A percentile compares a stretch with the other conserved stretches of the same genome.
Conservation (phyloP, 2,329 filamentous ascomycete species). For the Botrytis cinerea region DNA sequence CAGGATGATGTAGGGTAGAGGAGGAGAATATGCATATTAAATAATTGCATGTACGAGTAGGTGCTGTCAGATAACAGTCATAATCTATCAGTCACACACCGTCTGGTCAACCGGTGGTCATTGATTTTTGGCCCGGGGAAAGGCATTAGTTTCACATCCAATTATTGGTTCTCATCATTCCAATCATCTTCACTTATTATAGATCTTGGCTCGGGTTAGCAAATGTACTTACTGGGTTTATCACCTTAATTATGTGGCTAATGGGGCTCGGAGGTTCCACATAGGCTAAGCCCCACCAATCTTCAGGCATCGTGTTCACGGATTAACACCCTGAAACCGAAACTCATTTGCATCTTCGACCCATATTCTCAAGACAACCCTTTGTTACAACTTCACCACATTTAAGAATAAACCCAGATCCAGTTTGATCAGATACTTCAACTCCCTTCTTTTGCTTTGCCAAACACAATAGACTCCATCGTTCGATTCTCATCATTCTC, state of each 20-base stretch:
- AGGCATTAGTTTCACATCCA: background rate
- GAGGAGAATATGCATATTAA: background rate
- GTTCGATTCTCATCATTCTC: background rate
- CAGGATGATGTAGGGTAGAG: background rate
- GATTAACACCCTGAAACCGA: slow-evolving; percentile 16
- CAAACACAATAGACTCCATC: background rate
- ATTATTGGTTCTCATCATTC: slow-evolving; percentile 5
- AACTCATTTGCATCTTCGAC: slow-evolving; percentile 20
- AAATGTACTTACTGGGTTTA: background rate
- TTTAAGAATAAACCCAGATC: background rate
- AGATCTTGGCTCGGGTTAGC: background rate
- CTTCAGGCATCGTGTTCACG: slow-evolving; percentile 9
- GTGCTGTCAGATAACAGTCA: background rate
- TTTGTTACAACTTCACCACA: background rate
- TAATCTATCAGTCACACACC: slow-evolving; percentile 8
- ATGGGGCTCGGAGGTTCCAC: slow-evolving; percentile 5
- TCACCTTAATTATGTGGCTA: background rate
- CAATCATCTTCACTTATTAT: background rate
- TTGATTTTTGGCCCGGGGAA: background rate
- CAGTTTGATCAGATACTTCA: background rate
- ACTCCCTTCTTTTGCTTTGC: background rate
- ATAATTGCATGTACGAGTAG: background rate
- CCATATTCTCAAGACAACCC: slow-evolving; percentile 21
- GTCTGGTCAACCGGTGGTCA: background rate
- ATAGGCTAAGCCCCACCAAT: slow-evolving; percentile 13